Base-by-base conservation (phyloP, 768 basidiomycete species). In the Mrakia frigida region DNA sequence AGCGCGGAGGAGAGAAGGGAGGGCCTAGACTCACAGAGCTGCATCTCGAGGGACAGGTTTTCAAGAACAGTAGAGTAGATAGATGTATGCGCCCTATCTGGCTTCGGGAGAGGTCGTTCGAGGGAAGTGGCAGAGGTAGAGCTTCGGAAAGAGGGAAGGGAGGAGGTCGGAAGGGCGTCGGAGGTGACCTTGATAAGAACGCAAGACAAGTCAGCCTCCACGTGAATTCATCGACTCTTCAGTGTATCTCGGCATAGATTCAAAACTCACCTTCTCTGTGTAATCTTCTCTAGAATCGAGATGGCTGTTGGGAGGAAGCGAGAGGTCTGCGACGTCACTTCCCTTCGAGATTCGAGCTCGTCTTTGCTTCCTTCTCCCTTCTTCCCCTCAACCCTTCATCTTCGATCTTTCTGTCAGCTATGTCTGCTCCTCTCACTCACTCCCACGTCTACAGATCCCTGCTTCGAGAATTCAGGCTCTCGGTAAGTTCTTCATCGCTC, bases 361-460 rank as follows among this genome's bases (percentile, higher is more conserved):
- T 37, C 65, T 4, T 39, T 37, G 6, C 46, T 50, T 37, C 65
- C 16, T 25, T 39, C 21, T 23, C 23, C 18, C 25, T 10, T 43
- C 65, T 18, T 23, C n/a, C 18, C 56, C 25, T 65, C 63, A 37
- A 65, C 63, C 46, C 46, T 18, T 50, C 46, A 50, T n/a, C 46
- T 14, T 2, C 18, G 3, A 0, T 6, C 14, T 14, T 28, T 2
- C 63, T n/a, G n/a, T n/a, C 61, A 1, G 14, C 63, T 33, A 68
- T 68, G 65, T 39, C 65, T 7, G 39, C 65, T n/a, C 65, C 73
- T n/a, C 46, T 60, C 11, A 72, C 67, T 25, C 77, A 53, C 10
- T 33, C 73, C 2, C 60, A 73, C 9, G 73, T 78, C 6, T 78
- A 78, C 68, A 67, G 77, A 13, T 69, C 73, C 18, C 73, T 78